These are phyloP conservation scores for Bolboschoenoplectus hybrid DNA, from an alignment of 202 grass and related monocot genomes.

Conservation along the genomic window DNA sequence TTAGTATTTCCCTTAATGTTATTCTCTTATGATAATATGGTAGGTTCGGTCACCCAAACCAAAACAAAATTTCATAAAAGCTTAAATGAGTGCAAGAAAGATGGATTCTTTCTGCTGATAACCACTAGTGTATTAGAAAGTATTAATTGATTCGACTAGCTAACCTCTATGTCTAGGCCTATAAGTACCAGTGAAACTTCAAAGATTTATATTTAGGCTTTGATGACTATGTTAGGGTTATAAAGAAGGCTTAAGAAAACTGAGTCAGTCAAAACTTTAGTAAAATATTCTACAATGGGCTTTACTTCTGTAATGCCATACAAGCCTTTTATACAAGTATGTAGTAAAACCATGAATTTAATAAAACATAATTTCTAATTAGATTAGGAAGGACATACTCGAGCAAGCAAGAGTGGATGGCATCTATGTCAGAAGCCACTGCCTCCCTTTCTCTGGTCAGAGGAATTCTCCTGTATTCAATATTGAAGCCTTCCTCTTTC, in stretches of 20 bases:
- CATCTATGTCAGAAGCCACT: constrained; percentile 90
- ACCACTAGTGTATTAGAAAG: neutral
- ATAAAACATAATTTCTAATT: neutral
- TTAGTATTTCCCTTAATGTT: neutral
- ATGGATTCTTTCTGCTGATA: constrained; percentile 1
- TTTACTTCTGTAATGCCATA: constrained; percentile 14
- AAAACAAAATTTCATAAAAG: neutral
- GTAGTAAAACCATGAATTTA: neutral
- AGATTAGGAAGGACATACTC: constrained; percentile 55
- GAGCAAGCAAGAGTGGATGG: constrained; percentile 74
- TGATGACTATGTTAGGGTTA: neutral
- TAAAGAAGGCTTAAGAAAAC: constrained; percentile 2
- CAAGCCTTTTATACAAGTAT: neutral
- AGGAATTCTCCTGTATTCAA: constrained; percentile 92
- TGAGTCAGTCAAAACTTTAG: neutral
- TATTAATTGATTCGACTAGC: neutral
- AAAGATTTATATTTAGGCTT: neutral
- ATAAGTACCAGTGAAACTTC: neutral
- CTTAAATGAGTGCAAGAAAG: constrained; percentile 3
- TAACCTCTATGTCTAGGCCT: neutral
- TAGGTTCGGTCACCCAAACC: neutral
- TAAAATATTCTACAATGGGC: neutral
- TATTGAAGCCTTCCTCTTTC: constrained; percentile 66
- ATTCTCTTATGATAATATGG: neutral
- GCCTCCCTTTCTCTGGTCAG: constrained; percentile 95